Conservation (phyloP, 768 basidiomycete species). For the Pholiota molesta region DNA sequence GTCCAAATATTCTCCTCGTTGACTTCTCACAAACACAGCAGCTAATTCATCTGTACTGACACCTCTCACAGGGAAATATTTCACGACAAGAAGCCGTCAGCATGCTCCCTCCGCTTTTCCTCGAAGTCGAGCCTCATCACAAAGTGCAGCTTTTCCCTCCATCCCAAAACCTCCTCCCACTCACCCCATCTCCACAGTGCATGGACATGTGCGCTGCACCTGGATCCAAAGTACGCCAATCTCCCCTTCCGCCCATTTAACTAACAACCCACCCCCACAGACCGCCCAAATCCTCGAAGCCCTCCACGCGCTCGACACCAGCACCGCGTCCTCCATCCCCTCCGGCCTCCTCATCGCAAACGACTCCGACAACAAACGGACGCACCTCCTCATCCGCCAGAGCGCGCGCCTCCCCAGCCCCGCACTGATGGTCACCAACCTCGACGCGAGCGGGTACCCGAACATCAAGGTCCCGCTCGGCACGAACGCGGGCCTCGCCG, state of each 20-base stretch:
- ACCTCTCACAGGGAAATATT: conserved; percentile 84
- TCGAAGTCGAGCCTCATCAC: conserved; percentile 95
- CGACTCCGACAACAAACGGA: conserved; percentile 92
- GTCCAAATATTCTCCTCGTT: too few species aligned
- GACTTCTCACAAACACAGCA: too few species aligned
- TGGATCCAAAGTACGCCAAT: conserved; percentile 82
- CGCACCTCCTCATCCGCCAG: conserved; percentile 97
- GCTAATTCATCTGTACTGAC: too few species aligned
- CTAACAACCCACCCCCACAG: conserved; percentile 35
- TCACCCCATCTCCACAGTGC: conserved; percentile 48
- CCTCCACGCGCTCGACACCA: conserved; percentile 78
- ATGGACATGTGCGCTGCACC: conserved; percentile 99
- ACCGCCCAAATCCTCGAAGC: conserved; percentile 97
- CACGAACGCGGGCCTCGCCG: conserved; percentile 16
- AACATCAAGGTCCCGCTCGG: conserved; percentile 54
- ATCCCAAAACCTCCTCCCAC: neutral
- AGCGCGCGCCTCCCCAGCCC: conserved; percentile 92
- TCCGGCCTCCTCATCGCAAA: conserved; percentile 92
- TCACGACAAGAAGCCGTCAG: conserved; percentile 97
- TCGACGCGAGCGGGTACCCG: conserved; percentile 90
- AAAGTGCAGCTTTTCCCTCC: conserved; percentile 44
- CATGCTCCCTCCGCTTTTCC: conserved; percentile 97
- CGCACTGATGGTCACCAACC: conserved; percentile 92
- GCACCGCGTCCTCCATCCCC: conserved; percentile 67
- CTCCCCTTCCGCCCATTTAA: neutral